phyloP scores from a whole-genome alignment of 2,329 filamentous ascomycete species.

The Penicillium sclerotiorum region DNA sequence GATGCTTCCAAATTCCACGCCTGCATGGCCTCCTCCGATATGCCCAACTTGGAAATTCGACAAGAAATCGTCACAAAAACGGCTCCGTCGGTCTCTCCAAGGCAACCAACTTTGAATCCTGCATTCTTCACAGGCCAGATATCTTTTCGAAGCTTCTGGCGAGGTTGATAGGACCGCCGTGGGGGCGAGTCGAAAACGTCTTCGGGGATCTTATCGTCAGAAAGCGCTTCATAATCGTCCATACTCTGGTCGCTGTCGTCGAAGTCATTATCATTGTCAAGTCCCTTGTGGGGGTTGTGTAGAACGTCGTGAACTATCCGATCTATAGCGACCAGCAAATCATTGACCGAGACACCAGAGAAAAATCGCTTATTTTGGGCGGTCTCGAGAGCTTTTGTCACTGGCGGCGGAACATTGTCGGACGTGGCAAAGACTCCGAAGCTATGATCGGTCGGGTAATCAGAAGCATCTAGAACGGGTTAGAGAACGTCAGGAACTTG shows the following conservation, averaged over 20 bases:
- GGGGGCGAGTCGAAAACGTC: slow-evolving; percentile 3
- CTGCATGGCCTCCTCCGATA: slow-evolving; percentile 73
- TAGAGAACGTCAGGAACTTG: neutral
- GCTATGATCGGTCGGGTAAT: slow-evolving; percentile 61
- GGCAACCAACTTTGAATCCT: slow-evolving; percentile 70
- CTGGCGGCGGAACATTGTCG: slow-evolving; percentile 33
- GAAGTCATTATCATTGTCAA: slow-evolving; percentile 9
- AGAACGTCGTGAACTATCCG: slow-evolving; percentile 35
- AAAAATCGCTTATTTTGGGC: slow-evolving; percentile 35
- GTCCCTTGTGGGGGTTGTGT: slow-evolving; percentile 5
- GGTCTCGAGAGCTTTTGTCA: slow-evolving; percentile 44
- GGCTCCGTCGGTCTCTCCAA: slow-evolving; percentile 56
- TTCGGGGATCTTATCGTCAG: slow-evolving; percentile 24
- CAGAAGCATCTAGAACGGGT: slow-evolving; percentile 53
- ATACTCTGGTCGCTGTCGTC: slow-evolving; percentile 15
- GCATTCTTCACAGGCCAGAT: slow-evolving; percentile 62
- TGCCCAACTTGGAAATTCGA: slow-evolving; percentile 67
- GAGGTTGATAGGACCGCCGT: slow-evolving; percentile 4
- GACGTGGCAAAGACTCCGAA: slow-evolving; percentile 52
- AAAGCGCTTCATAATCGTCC: slow-evolving; percentile 37
- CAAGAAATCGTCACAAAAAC: slow-evolving; percentile 68
- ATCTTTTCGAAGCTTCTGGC: slow-evolving; percentile 58
- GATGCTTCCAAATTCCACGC: slow-evolving; percentile 71
- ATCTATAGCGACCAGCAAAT: slow-evolving; percentile 54
- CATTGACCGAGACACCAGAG: slow-evolving; percentile 48